A percentile compares a stretch with the other conserved stretches of the same genome.
Conservation (phyloP, 2,329 filamentous ascomycete species). For the Chrysoporthe puriensis region DNA sequence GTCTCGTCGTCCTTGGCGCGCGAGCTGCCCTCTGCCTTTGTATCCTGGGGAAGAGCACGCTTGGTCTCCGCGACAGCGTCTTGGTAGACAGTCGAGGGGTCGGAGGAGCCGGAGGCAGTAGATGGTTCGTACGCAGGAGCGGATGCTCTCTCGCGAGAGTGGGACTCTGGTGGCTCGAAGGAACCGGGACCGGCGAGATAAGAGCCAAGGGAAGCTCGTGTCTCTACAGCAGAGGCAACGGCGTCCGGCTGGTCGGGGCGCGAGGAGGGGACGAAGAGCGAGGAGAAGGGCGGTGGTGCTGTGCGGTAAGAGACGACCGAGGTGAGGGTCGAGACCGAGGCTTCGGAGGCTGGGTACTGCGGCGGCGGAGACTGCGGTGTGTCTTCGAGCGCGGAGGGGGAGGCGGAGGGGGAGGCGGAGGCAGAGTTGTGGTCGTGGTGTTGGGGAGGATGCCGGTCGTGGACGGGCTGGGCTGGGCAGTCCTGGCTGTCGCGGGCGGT, state of each 20-base stretch:
- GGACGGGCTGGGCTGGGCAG: conserved; percentile 37
- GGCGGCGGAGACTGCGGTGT: conserved; percentile 58
- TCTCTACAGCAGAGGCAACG: conserved; percentile 40
- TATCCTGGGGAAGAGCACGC: conserved; percentile 79
- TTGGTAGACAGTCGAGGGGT: conserved; percentile 45
- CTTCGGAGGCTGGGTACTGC: conserved; percentile 61
- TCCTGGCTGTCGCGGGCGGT: conserved; percentile 32
- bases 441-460: conserved; percentile 33
- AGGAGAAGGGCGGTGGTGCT: conserved; percentile 63
- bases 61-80: conserved; percentile 75
- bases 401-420: neutral
- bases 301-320: conserved; percentile 39
- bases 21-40: conserved; percentile 70
- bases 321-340: conserved; percentile 49
- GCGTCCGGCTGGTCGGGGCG: conserved; percentile 33
- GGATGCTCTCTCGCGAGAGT: conserved; percentile 40
- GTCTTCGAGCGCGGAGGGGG: neutral
- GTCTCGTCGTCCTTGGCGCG: conserved; percentile 76
- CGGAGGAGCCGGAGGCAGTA: conserved; percentile 42
- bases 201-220: conserved; percentile 43
- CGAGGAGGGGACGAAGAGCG: conserved; percentile 53
- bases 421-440: conserved; percentile 16
- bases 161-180: conserved; percentile 31
- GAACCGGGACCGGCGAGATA: conserved; percentile 40
- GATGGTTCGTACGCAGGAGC: conserved; percentile 60